These are phyloP conservation scores for Psilocybe cubensis DNA, from an alignment of 768 basidiomycete genomes.

Conservation along the genomic window DNA sequence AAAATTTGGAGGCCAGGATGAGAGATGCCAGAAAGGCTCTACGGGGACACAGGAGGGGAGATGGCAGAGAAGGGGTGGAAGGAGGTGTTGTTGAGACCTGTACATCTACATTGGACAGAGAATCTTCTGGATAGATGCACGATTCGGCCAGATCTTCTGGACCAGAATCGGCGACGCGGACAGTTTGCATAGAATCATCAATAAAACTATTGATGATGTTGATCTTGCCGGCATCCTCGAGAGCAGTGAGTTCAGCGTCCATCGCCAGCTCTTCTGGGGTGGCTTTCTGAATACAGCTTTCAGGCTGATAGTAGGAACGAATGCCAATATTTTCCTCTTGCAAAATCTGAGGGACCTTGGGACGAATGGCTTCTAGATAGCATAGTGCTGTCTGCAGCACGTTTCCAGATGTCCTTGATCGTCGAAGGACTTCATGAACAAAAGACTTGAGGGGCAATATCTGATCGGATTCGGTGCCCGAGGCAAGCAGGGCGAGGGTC, in stretches of 20 bases:
- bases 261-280: constrained; percentile 46
- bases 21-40: constrained; percentile 87
- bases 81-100: constrained; percentile 19
- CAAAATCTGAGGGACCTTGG: constrained; percentile 67
- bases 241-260: constrained; percentile 38
- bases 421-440: constrained; percentile 86
- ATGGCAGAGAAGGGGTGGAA: constrained; percentile 55
- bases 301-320: constrained; percentile 43
- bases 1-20: constrained; percentile 90
- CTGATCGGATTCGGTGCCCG: constrained; percentile 28
- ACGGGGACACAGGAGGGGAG: constrained; percentile 85
- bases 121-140: background rate
- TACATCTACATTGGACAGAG: constrained; percentile 11
- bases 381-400: constrained; percentile 88
- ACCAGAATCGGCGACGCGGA: constrained; percentile 40
- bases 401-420: constrained; percentile 82
- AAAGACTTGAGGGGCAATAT: constrained; percentile 72
- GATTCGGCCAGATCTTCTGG: constrained; percentile 21
- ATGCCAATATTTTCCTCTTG: constrained; percentile 50
- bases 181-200: constrained; percentile 43
- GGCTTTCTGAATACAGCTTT: constrained; percentile 44
- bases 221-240: constrained; percentile 10
- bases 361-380: constrained; percentile 84
- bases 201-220: background rate
- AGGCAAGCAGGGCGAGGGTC: constrained; percentile 19